Evolutionary conservation across 2,329 filamentous ascomycete species (phyloP).

Genomic region (Fusarium falciforme): DNA sequence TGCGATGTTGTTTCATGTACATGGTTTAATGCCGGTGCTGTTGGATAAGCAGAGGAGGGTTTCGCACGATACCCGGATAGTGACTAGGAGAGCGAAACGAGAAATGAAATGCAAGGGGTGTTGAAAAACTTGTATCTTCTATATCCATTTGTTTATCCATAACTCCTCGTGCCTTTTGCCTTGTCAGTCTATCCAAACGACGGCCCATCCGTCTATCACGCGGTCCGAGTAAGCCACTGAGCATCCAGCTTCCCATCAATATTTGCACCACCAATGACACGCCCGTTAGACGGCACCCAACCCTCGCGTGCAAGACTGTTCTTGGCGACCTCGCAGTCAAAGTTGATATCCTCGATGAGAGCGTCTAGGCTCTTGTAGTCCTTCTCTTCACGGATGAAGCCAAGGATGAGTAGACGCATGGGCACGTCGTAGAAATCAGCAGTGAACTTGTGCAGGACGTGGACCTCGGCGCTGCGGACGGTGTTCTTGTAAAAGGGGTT

Average conservation of each 20-base stretch:
- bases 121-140: constrained; percentile 26
- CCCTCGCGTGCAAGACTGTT: constrained; percentile 74
- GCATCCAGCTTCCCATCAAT: constrained; percentile 50
- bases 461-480: constrained; percentile 87
- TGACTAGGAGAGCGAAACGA: constrained; percentile 33
- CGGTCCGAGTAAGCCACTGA: constrained; percentile 53
- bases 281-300: constrained; percentile 64
- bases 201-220: constrained; percentile 12
- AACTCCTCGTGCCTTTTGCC: constrained; percentile 35
- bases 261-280: constrained; percentile 44
- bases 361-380: constrained; percentile 89
- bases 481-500: constrained; percentile 98
- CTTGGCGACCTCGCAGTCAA: constrained; percentile 86
- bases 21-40: constrained; percentile 16
- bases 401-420: constrained; percentile 83
- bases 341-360: constrained; percentile 86
- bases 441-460: constrained; percentile 82
- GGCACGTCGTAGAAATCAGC: constrained; percentile 86
- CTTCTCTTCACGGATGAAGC: constrained; percentile 88
- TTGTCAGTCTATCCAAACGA: background rate
- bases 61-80: constrained; percentile 40
- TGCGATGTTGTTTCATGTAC: constrained; percentile 13
- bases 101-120: constrained; percentile 29
- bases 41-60: constrained; percentile 6
- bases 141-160: constrained; percentile 35